phyloP scores from a whole-genome alignment of 257 asterid species.

The Nicotiana paniculata region DNA sequence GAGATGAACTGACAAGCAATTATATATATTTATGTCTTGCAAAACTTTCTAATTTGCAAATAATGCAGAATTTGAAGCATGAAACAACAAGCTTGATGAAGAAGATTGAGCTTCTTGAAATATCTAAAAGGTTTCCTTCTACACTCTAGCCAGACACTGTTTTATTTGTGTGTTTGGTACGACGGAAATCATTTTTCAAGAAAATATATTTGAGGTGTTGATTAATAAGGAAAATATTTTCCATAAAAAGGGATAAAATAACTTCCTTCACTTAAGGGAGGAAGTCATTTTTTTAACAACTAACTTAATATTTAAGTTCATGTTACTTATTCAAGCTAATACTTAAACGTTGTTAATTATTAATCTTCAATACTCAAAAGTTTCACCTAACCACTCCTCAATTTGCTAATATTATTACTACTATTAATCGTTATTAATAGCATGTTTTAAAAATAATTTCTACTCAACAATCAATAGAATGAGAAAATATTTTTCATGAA shows the following conservation, averaged over 20 bases:
- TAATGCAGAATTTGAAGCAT: constrained; percentile 42
- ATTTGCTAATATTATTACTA: too few species aligned
- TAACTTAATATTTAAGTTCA: neutral
- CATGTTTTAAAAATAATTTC: neutral
- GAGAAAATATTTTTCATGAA: neutral
- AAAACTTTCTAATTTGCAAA: too few species aligned
- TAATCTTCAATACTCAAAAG: neutral
- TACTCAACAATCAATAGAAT: neutral
- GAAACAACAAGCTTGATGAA: constrained; percentile 62
- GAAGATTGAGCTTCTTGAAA: constrained; percentile 73
- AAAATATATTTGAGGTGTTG: neutral
- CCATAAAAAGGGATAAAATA: neutral
- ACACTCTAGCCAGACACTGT: neutral
- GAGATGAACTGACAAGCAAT: neutral
- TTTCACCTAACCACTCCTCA: neutral
- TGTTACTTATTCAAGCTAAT: neutral
- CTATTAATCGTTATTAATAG: too few species aligned
- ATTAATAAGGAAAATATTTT: neutral
- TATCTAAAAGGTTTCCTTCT: constrained; percentile 44
- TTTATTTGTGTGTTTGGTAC: neutral
- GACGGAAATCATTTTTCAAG: neutral
- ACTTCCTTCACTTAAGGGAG: too few species aligned
- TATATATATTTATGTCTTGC: too few species aligned
- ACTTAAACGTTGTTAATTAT: neutral
- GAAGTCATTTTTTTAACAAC: neutral